Base-by-base conservation (phyloP, 2,329 filamentous ascomycete genomes). In the Colletotrichum spinosum region DNA sequence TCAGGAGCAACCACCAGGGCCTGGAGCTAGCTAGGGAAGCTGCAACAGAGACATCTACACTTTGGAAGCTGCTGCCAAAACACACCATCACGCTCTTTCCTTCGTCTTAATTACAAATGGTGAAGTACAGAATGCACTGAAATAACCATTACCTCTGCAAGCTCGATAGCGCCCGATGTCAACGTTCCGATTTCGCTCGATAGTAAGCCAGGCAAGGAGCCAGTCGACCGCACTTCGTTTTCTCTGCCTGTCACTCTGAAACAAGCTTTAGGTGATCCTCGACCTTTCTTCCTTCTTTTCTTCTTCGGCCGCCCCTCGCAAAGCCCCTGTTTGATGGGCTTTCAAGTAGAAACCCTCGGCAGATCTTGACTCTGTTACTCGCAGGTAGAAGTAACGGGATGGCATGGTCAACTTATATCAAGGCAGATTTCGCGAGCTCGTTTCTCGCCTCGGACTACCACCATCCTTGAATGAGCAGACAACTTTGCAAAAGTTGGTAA, bases 241-340 rank as follows among this genome's bases (percentile, higher is more conserved):
- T 33, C 56, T 9, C 39, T 13, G 46, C 45, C 62, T 50, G 46
- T 62, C 45, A 53, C 52, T 56, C 58, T 65, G 62, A 65, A 65
- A 65, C 62, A 45, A 65, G 58, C 58, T 53, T 62, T 57, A 25
- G 25, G 25, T 25, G 25, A 65, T 37, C 57, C 52, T 62, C 52
- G 51, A 41, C 25, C 45, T 38, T 56, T 17, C 39, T 50, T 41
- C 2, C 3, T 17, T 17, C 17, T 17, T 17, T 17, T 17, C 17
- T 17, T 17, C 17, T 17, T 42, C 52, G 58, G 55, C 46, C 52
- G 33, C 41, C 55, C 48, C 37, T 15, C 42, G 13, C 42, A 17
- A 34, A 58, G 38, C 42, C 38, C 25, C 25, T 25, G 4, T 25
- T 25, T 25, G 4, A 25, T 25, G 25, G 25, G 4, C 25, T 25